A percentile compares a stretch with the other conserved stretches of the same genome.
phyloP scores from a whole-genome alignment of 306 rosid genomes.

The Geum urbanum region DNA sequence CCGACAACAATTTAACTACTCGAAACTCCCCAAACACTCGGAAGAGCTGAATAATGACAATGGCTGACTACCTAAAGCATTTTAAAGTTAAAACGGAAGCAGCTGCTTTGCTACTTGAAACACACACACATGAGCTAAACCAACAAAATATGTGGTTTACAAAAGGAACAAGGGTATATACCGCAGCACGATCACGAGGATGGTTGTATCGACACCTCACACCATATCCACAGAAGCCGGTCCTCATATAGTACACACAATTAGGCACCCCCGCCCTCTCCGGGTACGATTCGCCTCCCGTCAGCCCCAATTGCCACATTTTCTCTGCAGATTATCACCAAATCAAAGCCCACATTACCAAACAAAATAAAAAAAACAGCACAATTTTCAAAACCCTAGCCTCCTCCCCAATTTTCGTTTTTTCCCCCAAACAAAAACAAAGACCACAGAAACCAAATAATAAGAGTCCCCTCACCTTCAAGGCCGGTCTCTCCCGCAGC shows the following conservation, averaged over 20 bases:
- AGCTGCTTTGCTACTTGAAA: neutral
- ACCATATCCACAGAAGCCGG: conserved; percentile 85
- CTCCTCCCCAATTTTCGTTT: conserved; percentile 1
- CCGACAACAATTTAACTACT: neutral
- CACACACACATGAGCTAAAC: conserved; percentile 8
- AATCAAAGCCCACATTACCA: conserved; percentile 25
- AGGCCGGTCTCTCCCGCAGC: conserved; percentile 44
- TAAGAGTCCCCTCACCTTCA: conserved; percentile 38
- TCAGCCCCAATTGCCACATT: conserved; percentile 71
- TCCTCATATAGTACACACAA: conserved; percentile 83
- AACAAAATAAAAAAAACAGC: neutral
- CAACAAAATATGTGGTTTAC: neutral
- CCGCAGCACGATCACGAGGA: conserved; percentile 88
- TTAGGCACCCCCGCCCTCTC: conserved; percentile 70
- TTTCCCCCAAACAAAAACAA: neutral
- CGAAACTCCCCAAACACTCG: conserved; percentile 3
- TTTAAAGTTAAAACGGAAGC: neutral
- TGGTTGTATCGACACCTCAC: conserved; percentile 79
- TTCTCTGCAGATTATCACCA: conserved; percentile 44
- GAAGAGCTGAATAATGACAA: neutral
- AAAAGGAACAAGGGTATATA: conserved; percentile 29
- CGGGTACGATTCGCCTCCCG: conserved; percentile 61
- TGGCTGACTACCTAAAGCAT: neutral
- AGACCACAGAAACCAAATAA: neutral
- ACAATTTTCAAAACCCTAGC: conserved; percentile 39